Evolutionary conservation across 2,329 filamentous ascomycete genomes (phyloP).

Genomic region (Cladophialophora psammophila): DNA sequence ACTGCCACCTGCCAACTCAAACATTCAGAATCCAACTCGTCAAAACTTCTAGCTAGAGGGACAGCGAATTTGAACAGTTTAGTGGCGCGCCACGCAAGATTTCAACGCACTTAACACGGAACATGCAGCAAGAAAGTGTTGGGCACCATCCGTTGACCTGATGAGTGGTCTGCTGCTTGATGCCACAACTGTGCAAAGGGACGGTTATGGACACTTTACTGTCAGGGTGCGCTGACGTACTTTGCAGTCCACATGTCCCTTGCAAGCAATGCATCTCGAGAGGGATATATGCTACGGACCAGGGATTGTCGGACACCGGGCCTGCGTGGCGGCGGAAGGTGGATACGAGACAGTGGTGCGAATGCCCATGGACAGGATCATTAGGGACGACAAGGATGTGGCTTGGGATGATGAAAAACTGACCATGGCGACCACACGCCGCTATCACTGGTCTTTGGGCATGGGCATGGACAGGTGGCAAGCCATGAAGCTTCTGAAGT

Average conservation of each 20-base stretch:
- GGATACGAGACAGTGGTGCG: not conserved
- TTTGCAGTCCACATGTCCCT: not conserved
- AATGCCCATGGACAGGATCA: slow-evolving; percentile 1
- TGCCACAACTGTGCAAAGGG: not conserved
- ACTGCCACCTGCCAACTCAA: too few relatives aligned
- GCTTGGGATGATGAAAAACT: not conserved
- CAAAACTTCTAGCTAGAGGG: not conserved
- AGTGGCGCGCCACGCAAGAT: not conserved
- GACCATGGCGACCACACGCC: not conserved
- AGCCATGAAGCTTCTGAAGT: not conserved
- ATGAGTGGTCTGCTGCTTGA: not conserved
- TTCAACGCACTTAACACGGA: not conserved
- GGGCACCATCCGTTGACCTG: not conserved
- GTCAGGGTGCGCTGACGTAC: not conserved
- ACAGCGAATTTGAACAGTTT: not conserved
- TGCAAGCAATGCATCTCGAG: not conserved
- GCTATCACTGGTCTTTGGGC: not conserved
- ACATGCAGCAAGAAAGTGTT: not conserved
- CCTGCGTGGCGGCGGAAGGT: slow-evolving; percentile 6
- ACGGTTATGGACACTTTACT: not conserved
- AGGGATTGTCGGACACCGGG: not conserved
- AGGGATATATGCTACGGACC: not conserved
- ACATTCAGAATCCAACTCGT: not conserved
- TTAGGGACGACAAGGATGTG: not conserved
- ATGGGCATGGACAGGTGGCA: not conserved